These are phyloP conservation scores for Leccinum disarticulatum DNA, from an alignment of 768 basidiomycete genomes.

Conservation along the genomic window DNA sequence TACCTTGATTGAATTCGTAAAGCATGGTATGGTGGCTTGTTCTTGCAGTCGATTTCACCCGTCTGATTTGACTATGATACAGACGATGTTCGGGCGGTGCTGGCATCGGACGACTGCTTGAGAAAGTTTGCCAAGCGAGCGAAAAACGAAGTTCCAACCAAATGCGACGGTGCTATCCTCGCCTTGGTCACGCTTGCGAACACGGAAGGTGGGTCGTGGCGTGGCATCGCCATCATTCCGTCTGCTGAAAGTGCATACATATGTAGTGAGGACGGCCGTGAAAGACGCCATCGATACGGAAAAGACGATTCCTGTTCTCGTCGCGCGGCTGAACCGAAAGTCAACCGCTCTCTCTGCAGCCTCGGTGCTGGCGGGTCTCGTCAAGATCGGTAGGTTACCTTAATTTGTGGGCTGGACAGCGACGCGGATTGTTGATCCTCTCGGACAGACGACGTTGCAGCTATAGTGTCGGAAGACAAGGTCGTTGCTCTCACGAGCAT, in stretches of 20 bases:
- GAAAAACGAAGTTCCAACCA: constrained; percentile 6
- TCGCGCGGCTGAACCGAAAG: constrained; percentile 17
- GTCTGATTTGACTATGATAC: too few species aligned
- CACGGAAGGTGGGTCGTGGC: constrained; percentile 6
- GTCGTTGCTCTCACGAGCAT: constrained; percentile 10
- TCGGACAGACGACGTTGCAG: constrained; percentile 17
- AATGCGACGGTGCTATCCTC: constrained; percentile 17
- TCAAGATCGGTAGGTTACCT: constrained; percentile 20
- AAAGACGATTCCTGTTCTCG: constrained; percentile 17
- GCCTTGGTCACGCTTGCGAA: constrained; percentile 18
- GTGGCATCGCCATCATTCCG: background rate
- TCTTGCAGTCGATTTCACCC: background rate
- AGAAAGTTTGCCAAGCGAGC: constrained; percentile 17
- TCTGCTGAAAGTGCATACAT: background rate
- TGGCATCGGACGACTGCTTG: constrained; percentile 11
- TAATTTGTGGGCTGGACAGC: background rate
- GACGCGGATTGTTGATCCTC: background rate
- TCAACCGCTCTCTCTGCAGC: constrained; percentile 21
- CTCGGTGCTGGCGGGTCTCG: constrained; percentile 15
- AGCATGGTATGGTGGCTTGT: constrained; percentile 16
- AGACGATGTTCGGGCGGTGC: constrained; percentile 11
- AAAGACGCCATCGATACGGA: constrained; percentile 13
- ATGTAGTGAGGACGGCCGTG: constrained; percentile 10
- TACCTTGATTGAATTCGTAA: constrained; percentile 17
- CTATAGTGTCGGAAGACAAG: constrained; percentile 4